Evolutionary conservation across 2,329 filamentous ascomycete species (phyloP), one percentile per base, ranked within the genome.

Genomic region (Colletotrichum echinochloae): DNA sequence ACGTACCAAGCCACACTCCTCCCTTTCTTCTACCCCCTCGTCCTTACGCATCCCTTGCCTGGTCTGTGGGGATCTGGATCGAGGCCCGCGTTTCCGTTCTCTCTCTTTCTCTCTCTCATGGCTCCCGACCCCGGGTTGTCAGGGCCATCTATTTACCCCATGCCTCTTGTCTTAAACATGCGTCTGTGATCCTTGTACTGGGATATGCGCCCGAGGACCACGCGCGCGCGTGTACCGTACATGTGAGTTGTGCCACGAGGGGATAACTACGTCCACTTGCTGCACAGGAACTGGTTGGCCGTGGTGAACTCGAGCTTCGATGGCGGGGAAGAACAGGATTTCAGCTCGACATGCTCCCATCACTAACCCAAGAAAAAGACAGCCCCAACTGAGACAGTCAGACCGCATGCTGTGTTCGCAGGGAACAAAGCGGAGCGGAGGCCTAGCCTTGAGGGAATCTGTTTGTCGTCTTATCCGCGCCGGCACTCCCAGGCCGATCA

Each of bases 371-470:
- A 37, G 33, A 2, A 14, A n/a, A n/a, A n/a, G n/a, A n/a, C n/a
- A n/a, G n/a, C n/a, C n/a, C n/a, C n/a, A 33, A 39, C 33, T 55
- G 52, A 55, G 52, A 55, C 52, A 55, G n/a, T 39, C 20, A 55
- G 11, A 23, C 52, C 14, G 33, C n/a, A 55, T 35, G 12, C 35
- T 54, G 30, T 33, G 39, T 55, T 37, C 35, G n/a, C 33, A 55
- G 52, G 33, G 33, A 39, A 16, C 33, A 55, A 18, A 9, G n/a
- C 18, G 33, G 30, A 18, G 20, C 4, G 33, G 33, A 55, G n/a
- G 8, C 18, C 6, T 12, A 39, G 33, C 11, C 52, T 39, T 14
- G n/a, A 37, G 20, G 33, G 3, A 7, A 12, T 20, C 12, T 12
- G 9, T 26, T 35, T 35, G 52, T 55, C 33, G 52, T 55, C n/a